These are phyloP conservation scores for Atkinsonella hypoxylon DNA, from an alignment of 2,329 filamentous ascomycete genomes.

Conservation along the genomic window DNA sequence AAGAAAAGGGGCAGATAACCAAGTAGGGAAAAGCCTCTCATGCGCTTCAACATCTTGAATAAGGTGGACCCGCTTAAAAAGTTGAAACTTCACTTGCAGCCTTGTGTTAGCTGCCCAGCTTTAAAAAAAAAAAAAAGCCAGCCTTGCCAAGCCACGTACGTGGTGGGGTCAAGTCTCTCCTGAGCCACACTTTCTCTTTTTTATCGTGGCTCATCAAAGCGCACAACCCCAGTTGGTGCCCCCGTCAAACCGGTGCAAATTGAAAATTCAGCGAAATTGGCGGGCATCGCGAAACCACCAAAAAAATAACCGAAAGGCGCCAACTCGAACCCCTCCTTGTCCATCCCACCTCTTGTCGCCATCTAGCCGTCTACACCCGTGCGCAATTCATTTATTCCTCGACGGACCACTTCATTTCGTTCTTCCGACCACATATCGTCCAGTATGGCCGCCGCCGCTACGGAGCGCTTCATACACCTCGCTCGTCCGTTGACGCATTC, in stretches of 20 bases:
- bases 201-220: slow-evolving; percentile 39
- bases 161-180: slow-evolving; percentile 16
- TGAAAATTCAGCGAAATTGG: slow-evolving; percentile 31
- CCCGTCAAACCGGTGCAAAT: slow-evolving; percentile 28
- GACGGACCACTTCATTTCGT: slow-evolving; percentile 8
- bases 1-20: too few species aligned
- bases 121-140: neutral
- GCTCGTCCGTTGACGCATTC: slow-evolving; percentile 82
- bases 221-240: slow-evolving; percentile 34
- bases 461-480: slow-evolving; percentile 86
- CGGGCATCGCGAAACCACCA: slow-evolving; percentile 19
- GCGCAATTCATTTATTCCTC: neutral
- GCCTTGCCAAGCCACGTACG: slow-evolving; percentile 20
- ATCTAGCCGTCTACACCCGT: slow-evolving; percentile 9
- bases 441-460: slow-evolving; percentile 67
- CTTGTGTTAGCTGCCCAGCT: slow-evolving; percentile 17
- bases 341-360: slow-evolving; percentile 8
- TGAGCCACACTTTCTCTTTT: slow-evolving; percentile 18
- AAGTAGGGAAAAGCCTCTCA: too few species aligned
- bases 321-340: slow-evolving; percentile 1
- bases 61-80: slow-evolving; percentile 8
- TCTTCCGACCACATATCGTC: slow-evolving; percentile 18
- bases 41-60: neutral
- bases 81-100: slow-evolving; percentile 16
- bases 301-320: neutral